Percentiles rank a stretch among this genome's conserved stretches.
Conservation (phyloP, 2,329 filamentous ascomycete genomes). For the Aspergillus melleus region DNA sequence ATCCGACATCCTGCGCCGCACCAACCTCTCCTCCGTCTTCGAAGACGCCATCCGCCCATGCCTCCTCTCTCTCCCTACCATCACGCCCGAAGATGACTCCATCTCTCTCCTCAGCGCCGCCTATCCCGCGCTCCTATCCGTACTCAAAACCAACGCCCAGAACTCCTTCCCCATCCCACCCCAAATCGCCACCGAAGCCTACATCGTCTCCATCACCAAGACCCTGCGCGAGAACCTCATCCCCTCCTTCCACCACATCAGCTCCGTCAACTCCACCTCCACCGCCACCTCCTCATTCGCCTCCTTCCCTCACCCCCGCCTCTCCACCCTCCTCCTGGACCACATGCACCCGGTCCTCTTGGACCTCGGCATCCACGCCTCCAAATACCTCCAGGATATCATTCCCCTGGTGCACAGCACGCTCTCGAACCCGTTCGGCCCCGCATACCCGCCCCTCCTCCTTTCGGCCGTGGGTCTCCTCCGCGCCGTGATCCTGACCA, state of each 20-base stretch:
- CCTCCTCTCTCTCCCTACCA: conserved; percentile 71
- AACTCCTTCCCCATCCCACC: conserved; percentile 21
- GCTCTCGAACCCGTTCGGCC: conserved; percentile 68
- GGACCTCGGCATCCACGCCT: conserved; percentile 39
- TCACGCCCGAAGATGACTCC: conserved; percentile 74
- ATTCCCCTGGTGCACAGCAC: conserved; percentile 66
- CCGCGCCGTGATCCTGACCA: conserved; percentile 59
- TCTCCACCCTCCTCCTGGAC: conserved; percentile 48
- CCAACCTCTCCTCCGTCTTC: conserved; percentile 48
- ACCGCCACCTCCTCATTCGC: conserved; percentile 41
- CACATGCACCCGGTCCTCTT: conserved; percentile 28
- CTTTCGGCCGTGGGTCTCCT: conserved; percentile 55
- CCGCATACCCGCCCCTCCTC: conserved; percentile 56
- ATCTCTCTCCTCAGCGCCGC: conserved; percentile 62
- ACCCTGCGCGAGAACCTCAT: conserved; percentile 37
- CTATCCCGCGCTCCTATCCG: conserved; percentile 65
- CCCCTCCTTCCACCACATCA: conserved; percentile 47
- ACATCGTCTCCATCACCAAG: conserved; percentile 26
- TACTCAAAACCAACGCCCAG: conserved; percentile 52
- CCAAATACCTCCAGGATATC: conserved; percentile 56
- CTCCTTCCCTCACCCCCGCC: conserved; percentile 45
- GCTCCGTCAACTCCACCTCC: conserved; percentile 43
- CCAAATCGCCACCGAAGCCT: conserved; percentile 26
- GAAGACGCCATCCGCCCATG: conserved; percentile 56
- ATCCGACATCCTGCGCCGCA: conserved; percentile 43